Conservation (phyloP, 768 basidiomycete species). For the Panaeolus cyanescens region DNA sequence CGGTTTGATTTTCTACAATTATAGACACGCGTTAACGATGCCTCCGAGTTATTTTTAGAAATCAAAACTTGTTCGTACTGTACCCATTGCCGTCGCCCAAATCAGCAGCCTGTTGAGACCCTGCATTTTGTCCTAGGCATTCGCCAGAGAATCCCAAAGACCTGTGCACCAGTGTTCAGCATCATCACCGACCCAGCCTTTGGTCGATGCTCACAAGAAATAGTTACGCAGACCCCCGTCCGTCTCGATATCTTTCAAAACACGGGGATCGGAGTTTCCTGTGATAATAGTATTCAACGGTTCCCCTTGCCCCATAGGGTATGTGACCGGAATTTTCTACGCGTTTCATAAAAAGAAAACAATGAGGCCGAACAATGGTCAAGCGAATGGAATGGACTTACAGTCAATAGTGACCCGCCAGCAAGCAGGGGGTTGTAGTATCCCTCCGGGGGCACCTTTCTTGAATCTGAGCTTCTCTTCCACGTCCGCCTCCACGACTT, state of each 20-base stretch:
- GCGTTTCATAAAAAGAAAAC: not conserved
- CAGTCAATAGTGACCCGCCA: slow-evolving; percentile 75
- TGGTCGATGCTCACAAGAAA: slow-evolving; percentile 58
- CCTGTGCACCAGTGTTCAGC: slow-evolving; percentile 33
- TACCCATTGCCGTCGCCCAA: slow-evolving; percentile 83
- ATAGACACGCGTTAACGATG: not conserved
- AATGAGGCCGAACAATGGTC: not conserved
- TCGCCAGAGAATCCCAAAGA: slow-evolving; percentile 74
- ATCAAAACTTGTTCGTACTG: slow-evolving; percentile 41
- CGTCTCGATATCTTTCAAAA: slow-evolving; percentile 58
- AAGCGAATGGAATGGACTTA: slow-evolving; percentile 35
- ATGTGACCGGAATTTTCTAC: slow-evolving; percentile 58
- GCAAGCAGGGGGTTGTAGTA: slow-evolving; percentile 56
- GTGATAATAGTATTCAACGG: slow-evolving; percentile 85
- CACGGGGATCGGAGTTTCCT: slow-evolving; percentile 68
- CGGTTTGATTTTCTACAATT: slow-evolving; percentile 73
- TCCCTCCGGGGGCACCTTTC: slow-evolving; percentile 51
- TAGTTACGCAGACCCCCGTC: slow-evolving; percentile 84
- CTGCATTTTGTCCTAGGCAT: slow-evolving; percentile 83
- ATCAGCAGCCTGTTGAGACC: slow-evolving; percentile 67
- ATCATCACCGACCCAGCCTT: not conserved
- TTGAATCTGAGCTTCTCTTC: slow-evolving; percentile 13
- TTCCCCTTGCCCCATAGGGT: slow-evolving; percentile 77
- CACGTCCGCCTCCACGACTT: slow-evolving; percentile 11
- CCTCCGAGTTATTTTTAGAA: not conserved